Conservation (phyloP, 345 rosid genomes). For the Euclidium syriacum region DNA sequence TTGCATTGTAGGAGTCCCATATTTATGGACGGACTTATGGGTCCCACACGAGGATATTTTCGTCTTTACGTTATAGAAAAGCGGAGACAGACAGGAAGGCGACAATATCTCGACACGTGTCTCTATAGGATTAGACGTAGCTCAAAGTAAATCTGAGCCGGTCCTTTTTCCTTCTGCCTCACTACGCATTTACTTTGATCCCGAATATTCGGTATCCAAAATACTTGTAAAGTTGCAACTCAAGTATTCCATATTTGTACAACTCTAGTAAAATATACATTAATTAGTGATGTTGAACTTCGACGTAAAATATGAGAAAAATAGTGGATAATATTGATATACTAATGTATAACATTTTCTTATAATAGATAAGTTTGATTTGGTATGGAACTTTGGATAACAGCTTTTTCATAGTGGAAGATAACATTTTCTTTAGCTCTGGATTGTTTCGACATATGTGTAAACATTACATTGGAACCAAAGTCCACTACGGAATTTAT, state of each 20-base stretch:
- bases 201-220: conserved; percentile 9
- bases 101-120: neutral
- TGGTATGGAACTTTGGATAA: neutral
- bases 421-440: neutral
- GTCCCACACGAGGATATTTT: conserved; percentile 21
- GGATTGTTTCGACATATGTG: neutral
- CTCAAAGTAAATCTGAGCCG: neutral
- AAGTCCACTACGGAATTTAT: neutral
- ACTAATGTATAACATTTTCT: neutral
- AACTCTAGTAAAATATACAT: no score
- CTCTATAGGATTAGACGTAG: neutral
- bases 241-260: no score
- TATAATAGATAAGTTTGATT: neutral
- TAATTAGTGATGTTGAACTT: no score
- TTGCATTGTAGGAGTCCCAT: conserved; percentile 45
- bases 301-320: no score
- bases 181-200: neutral
- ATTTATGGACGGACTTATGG: conserved; percentile 47
- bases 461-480: neutral
- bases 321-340: neutral
- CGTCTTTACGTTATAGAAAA: conserved; percentile 24
- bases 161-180: neutral
- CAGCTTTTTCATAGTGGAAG: neutral
- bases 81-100: neutral
- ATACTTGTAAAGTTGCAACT: neutral